Evolutionary conservation across 2,329 filamentous ascomycete species (phyloP), one percentile per base, ranked within the genome.

Genomic region (Fusarium goolgardi): DNA sequence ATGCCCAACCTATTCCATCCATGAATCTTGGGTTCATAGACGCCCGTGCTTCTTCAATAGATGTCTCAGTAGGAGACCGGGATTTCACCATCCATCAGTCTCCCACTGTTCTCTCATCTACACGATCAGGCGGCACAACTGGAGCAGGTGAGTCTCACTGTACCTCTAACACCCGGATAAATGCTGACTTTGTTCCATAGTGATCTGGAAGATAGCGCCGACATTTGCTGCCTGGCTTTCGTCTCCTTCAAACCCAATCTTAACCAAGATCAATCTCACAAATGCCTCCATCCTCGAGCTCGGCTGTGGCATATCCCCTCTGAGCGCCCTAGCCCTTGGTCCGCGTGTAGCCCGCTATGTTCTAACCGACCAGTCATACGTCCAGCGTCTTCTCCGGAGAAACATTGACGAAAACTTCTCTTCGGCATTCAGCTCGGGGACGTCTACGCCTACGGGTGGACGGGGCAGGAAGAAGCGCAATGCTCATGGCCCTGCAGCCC

Each of bases 161-260:
- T 50, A 59, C 21, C 21, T 43, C 45, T 47, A 53, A 32, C 32
- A 41, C 20, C 27, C 49, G 40, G 51, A 47, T 8, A 27, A 41
- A 52, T n/a, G 44, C 37, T 59, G 31, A 63, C 53, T 58, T 54
- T 55, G 45, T 34, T 9, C 10, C 40, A 34, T 39, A 91, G 94
- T 97, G 20, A 83, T 98, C 11, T 99, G 96, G 96, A 94, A 92
- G 78, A 91, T 97, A 70, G 95, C 93, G 0, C 93, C 94, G 11
- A 82, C 89, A 44, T 89, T 98, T 75, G 92, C 94, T 23, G 82
- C 88, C 68, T 98, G 93, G 93, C 85, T 98, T 45, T 83, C 88
- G 34, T 84, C 85, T 5, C 78, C 84, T 3, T 75, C 78, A 31
- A 94, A 93, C 76, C 77, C 88, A 1, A 83, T 97, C 47, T 88